Percentiles rank a stretch among this genome's conserved stretches.
phyloP scores from a whole-genome alignment of 208 protist genomes.

The Trypanosoma cruzi region DNA sequence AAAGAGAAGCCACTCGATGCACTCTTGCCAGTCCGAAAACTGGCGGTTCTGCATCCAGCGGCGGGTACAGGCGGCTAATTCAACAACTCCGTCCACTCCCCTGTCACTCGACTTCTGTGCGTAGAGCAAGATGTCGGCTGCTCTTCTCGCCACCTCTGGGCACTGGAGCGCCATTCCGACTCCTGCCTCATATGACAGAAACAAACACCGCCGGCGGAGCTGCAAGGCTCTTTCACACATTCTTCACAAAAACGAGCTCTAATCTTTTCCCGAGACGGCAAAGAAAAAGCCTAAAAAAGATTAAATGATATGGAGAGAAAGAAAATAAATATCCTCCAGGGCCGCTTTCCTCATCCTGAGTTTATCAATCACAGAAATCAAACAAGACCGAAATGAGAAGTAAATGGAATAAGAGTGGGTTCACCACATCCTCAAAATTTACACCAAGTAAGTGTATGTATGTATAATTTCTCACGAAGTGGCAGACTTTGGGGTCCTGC shows the following conservation, averaged over 20 bases:
- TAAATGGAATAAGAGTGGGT: too few species aligned
- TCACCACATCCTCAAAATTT: too few species aligned
- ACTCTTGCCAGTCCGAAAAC: constrained; percentile 48
- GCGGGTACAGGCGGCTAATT: not conserved
- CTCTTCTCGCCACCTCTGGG: not conserved
- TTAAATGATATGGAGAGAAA: too few species aligned
- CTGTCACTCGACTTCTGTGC: not conserved
- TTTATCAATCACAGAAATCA: too few species aligned
- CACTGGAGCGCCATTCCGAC: constrained; percentile 20
- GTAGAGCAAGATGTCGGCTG: constrained; percentile 7
- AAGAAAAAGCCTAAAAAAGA: too few species aligned
- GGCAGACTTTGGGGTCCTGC: too few species aligned
- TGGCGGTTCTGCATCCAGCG: constrained; percentile 6
- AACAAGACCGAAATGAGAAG: too few species aligned
- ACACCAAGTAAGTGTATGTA: too few species aligned
- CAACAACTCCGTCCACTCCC: not conserved
- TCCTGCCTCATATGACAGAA: constrained; percentile 50
- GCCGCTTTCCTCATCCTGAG: too few species aligned
- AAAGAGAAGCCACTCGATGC: constrained; percentile 53
- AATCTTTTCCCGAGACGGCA: not conserved
- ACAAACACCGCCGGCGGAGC: constrained; percentile 69
- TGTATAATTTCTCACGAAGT: too few species aligned
- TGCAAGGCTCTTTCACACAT: constrained; percentile 36
- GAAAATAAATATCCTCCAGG: too few species aligned
- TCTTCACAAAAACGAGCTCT: not conserved